A percentile compares a stretch with the other conserved stretches of the same genome.
Evolutionary conservation across 1,284 basidiomycete genomes (phyloP).

Genomic region (Mycena sp.): DNA sequence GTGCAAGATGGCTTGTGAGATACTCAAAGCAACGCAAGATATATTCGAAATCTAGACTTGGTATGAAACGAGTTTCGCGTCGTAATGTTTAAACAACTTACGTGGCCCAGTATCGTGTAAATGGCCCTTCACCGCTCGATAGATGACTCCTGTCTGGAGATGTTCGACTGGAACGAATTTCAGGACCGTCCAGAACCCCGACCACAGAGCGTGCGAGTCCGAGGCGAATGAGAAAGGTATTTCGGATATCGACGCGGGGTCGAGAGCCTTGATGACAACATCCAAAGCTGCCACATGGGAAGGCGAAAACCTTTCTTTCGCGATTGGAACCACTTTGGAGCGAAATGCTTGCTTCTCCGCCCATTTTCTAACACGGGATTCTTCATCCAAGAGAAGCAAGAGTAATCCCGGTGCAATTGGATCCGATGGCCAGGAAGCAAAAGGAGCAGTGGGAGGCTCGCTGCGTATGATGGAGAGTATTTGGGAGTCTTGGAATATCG

Average conservation of each 20-base stretch:
- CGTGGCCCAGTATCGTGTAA: conserved; percentile 71
- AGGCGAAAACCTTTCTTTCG: conserved; percentile 55
- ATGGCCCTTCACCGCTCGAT: conserved; percentile 66
- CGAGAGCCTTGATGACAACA: conserved; percentile 50
- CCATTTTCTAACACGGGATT: conserved; percentile 66
- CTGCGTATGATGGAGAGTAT: conserved; percentile 60
- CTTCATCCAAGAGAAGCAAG: conserved; percentile 65
- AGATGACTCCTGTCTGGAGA: conserved; percentile 55
- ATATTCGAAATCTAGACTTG: conserved; percentile 68
- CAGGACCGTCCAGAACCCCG: conserved; percentile 59
- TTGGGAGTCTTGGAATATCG: conserved; percentile 63
- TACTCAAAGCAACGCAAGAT: conserved; percentile 71
- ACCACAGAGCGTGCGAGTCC: conserved; percentile 64
- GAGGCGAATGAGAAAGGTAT: conserved; percentile 46
- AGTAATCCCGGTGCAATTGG: conserved; percentile 70
- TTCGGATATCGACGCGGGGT: conserved; percentile 31
- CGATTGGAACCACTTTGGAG: conserved; percentile 58
- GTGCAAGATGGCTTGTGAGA: conserved; percentile 63
- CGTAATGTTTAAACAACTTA: conserved; percentile 54
- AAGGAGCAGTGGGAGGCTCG: conserved; percentile 49
- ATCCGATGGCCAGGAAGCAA: conserved; percentile 67
- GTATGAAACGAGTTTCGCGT: conserved; percentile 29
- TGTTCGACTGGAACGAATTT: conserved; percentile 63
- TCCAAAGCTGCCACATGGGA: conserved; percentile 48
- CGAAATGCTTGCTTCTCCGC: conserved; percentile 57